Conservation (phyloP, 2,329 filamentous ascomycete species). For the Berkeleyomyces basicola region DNA sequence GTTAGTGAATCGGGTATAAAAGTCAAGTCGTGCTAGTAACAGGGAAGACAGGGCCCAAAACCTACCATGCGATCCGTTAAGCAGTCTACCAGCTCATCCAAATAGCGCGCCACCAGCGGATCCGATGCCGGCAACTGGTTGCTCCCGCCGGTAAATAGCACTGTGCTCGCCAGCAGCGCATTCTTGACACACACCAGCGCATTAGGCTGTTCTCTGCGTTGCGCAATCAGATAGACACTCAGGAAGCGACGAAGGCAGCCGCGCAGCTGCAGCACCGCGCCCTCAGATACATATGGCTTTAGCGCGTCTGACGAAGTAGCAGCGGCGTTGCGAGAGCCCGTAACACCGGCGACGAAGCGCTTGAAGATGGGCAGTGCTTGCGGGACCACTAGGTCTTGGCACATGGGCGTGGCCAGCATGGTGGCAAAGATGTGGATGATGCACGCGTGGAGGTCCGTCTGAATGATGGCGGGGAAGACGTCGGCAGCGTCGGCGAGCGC, state of each 20-base stretch:
- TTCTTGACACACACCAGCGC: conserved; percentile 87
- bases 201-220: conserved; percentile 56
- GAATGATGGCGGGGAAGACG: conserved; percentile 92
- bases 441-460: conserved; percentile 87
- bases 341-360: conserved; percentile 69
- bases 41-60: conserved; percentile 19
- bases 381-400: conserved; percentile 77
- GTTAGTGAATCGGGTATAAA: conserved; percentile 11
- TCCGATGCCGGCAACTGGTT: conserved; percentile 61
- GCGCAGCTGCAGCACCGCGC: conserved; percentile 53
- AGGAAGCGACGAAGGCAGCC: conserved; percentile 72
- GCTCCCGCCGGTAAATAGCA: conserved; percentile 68
- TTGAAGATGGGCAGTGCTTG: conserved; percentile 83
- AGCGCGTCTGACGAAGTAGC: conserved; percentile 18
- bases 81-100: conserved; percentile 73
- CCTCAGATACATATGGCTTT: conserved; percentile 23
- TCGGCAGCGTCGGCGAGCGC: conserved; percentile 88
- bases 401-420: conserved; percentile 66
- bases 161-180: conserved; percentile 69
- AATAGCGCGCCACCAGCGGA: conserved; percentile 53
- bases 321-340: conserved; percentile 26
- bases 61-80: conserved; percentile 62
- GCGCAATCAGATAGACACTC: conserved; percentile 58
- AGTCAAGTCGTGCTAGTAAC: neutral
- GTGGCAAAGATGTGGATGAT: conserved; percentile 95